Percentiles rank a stretch among this genome's conserved stretches.
Evolutionary conservation across 768 basidiomycete genomes (phyloP).

Genomic region (Rubroboletus satanas): DNA sequence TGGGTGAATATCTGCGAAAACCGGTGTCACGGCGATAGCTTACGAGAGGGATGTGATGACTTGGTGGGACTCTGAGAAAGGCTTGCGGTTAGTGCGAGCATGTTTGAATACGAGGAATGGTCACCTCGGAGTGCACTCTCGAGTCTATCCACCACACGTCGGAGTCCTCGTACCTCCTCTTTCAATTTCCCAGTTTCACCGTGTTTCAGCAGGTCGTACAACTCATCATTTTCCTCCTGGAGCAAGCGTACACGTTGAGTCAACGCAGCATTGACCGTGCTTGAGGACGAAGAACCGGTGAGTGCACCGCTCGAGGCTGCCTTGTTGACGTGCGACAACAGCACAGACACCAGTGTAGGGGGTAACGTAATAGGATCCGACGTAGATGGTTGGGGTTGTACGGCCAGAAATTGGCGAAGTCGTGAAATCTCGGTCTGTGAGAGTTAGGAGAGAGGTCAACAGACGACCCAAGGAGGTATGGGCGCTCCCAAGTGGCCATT

Average conservation of each 20-base stretch:
- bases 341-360: slow-evolving; percentile 60
- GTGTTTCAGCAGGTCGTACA: slow-evolving; percentile 69
- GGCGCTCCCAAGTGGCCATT: slow-evolving; percentile 19
- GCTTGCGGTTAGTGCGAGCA: slow-evolving; percentile 4
- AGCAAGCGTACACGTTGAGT: slow-evolving; percentile 67
- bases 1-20: slow-evolving; percentile 12
- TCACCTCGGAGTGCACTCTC: slow-evolving; percentile 76
- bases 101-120: slow-evolving; percentile 3
- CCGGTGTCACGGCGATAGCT: slow-evolving; percentile 29
- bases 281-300: slow-evolving; percentile 37
- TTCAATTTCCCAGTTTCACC: slow-evolving; percentile 79
- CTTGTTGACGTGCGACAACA: slow-evolving; percentile 62
- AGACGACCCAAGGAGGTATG: slow-evolving; percentile 14
- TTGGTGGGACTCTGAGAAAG: slow-evolving; percentile 66
- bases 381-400: slow-evolving; percentile 54
- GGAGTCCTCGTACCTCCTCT: slow-evolving; percentile 72
- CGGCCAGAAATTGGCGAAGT: slow-evolving; percentile 60
- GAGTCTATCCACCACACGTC: slow-evolving; percentile 62
- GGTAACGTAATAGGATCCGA: slow-evolving; percentile 68
- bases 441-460: slow-evolving; percentile 14
- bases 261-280: slow-evolving; percentile 68
- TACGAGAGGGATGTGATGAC: slow-evolving; percentile 70
- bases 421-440: slow-evolving; percentile 68
- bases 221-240: slow-evolving; percentile 85
- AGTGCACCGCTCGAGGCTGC: slow-evolving; percentile 30